phyloP scores from a whole-genome alignment of 2,329 filamentous ascomycete species.

The Colletotrichum lentis region DNA sequence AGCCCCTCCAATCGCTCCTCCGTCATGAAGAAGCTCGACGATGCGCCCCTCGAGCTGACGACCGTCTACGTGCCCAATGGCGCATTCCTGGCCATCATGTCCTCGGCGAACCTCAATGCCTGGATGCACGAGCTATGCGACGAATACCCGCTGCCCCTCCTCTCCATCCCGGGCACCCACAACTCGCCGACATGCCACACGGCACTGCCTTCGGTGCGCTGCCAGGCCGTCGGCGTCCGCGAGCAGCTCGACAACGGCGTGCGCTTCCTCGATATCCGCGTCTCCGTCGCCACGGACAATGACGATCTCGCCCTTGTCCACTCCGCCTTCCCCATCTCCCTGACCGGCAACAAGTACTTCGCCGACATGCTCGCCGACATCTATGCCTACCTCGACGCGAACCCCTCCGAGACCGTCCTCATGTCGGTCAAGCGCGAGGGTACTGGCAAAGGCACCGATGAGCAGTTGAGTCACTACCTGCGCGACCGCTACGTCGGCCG shows the following conservation, averaged over 20 bases:
- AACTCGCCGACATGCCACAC: constrained; percentile 88
- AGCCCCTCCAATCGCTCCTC: constrained; percentile 67
- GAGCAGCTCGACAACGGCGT: constrained; percentile 89
- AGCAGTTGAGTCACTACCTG: constrained; percentile 78
- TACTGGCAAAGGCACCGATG: constrained; percentile 79
- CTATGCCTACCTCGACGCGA: constrained; percentile 76
- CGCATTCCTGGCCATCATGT: constrained; percentile 71
- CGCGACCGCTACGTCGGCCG: constrained; percentile 72
- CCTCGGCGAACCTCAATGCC: constrained; percentile 70
- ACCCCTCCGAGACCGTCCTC: constrained; percentile 84
- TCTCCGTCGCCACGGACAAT: constrained; percentile 63
- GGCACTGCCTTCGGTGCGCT: constrained; percentile 90
- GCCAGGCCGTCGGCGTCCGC: constrained; percentile 80
- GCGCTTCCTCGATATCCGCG: constrained; percentile 91
- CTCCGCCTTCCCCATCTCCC: constrained; percentile 84
- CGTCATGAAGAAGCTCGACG: constrained; percentile 65
- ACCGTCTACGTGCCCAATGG: constrained; percentile 69
- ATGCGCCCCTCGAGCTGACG: constrained; percentile 67
- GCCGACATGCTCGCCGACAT: constrained; percentile 74
- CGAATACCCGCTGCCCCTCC: constrained; percentile 75
- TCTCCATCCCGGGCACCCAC: constrained; percentile 95
- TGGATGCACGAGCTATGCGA: constrained; percentile 86
- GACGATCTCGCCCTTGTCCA: constrained; percentile 85
- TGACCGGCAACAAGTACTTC: constrained; percentile 84
- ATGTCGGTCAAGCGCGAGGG: constrained; percentile 93